Evolutionary conservation across 768 basidiomycete species (phyloP).

Genomic region (Dictyophora rubrovolvata): DNA sequence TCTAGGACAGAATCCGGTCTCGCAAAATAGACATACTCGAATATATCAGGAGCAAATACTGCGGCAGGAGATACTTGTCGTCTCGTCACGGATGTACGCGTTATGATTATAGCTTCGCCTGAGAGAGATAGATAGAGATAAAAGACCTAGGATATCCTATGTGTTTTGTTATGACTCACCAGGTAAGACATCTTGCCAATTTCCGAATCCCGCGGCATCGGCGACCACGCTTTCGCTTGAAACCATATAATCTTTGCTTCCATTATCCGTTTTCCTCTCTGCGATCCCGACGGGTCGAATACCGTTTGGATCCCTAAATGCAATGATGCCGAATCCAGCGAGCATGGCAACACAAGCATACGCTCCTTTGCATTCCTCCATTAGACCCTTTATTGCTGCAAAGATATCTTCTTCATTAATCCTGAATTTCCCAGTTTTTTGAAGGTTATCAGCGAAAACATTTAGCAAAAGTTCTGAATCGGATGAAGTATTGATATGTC

Average conservation of each 20-base stretch:
- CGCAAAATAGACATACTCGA: slow-evolving; percentile 98
- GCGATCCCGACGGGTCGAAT: slow-evolving; percentile 91
- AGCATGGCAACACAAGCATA: slow-evolving; percentile 99
- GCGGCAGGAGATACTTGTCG: slow-evolving; percentile 61
- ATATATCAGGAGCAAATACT: slow-evolving; percentile 93
- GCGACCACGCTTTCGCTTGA: slow-evolving; percentile 95
- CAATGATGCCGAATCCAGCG: slow-evolving; percentile 96
- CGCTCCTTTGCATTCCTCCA: slow-evolving; percentile 80
- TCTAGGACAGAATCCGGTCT: slow-evolving; percentile 96
- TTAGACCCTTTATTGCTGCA: slow-evolving; percentile 82
- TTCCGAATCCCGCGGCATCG: slow-evolving; percentile 81
- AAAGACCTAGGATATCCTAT: slow-evolving; percentile 1
- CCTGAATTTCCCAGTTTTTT: slow-evolving; percentile 96
- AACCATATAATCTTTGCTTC: slow-evolving; percentile 80
- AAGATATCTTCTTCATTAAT: slow-evolving; percentile 99
- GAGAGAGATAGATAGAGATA: slow-evolving; percentile 1
- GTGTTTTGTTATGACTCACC: slow-evolving; percentile 35
- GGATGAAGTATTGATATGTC: slow-evolving; percentile 97
- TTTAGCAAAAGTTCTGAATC: slow-evolving; percentile 97
- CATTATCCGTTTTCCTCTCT: slow-evolving; percentile 39
- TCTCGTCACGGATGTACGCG: slow-evolving; percentile 63
- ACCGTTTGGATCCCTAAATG: slow-evolving; percentile 95
- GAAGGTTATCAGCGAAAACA: slow-evolving; percentile 94
- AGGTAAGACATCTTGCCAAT: slow-evolving; percentile 91
- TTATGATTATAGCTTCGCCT: slow-evolving; percentile 97